Base-by-base conservation (phyloP, 2,329 filamentous ascomycete species). In the Clonostachys chloroleuca region DNA sequence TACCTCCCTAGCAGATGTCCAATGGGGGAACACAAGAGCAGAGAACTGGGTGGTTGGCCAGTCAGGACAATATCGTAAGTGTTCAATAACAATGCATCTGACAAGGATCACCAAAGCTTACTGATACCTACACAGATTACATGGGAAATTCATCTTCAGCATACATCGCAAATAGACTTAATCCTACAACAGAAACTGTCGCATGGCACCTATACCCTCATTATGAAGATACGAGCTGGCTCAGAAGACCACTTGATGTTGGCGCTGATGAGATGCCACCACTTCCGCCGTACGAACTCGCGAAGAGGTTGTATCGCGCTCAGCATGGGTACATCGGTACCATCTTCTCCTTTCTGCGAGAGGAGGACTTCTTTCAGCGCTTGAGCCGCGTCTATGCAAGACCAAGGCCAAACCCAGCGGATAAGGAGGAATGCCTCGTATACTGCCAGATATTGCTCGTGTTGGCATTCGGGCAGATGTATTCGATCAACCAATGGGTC, bases 401-500 rank as follows among this genome's bases (percentile, higher is more conserved):
- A 3, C 24, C 24, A 30, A 60, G 64, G 2, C 68, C 68, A 0
- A 66, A 77, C 42, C 60, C 70, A 3, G 54, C 62, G 0, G 70
- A 77, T 44, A 63, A 63, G 17, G 69, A 77, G 34, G 67, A 68
- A 4, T 78, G 76, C 45, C 65, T 81, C 0, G 59, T 63, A 1
- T 75, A 75, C 50, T 75, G 75, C 47, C 76, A 81, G 45, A 61
- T 77, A 5, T 61, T 81, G 4, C 60, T 79, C 37, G 70, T 80
- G 6, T 62, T 81, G 10, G 75, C 77, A 1, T 78, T 78, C 52
- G 78, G 78, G 0, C 71, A 79, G 51, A 67, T 80, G 52, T 81
- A 81, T 54, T 78, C 75, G 4, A 68, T 81, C 43, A 81, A 81
- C 51, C 74, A 79, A 46, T 78, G 73, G 72, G 70, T 73, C 1